A percentile compares a stretch with the other conserved stretches of the same genome.
phyloP scores from a whole-genome alignment of 108 stramenopile genomes.

The Nitzschia palea region DNA sequence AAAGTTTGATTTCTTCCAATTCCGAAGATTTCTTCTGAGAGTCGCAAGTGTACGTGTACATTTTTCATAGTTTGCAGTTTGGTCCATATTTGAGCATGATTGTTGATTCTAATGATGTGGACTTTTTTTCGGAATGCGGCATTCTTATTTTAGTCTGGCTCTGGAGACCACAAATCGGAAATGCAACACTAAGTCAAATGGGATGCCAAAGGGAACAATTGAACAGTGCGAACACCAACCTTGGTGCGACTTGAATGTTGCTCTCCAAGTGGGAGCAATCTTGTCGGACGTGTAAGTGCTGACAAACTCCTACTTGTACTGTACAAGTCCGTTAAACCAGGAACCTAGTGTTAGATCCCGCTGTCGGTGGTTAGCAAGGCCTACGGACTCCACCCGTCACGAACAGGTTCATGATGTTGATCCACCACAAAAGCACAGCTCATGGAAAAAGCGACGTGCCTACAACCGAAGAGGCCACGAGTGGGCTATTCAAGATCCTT shows the following conservation, averaged over 20 bases:
- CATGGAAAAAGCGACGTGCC: background rate
- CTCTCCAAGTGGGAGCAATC: slow-evolving; percentile 57
- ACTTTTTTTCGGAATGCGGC: background rate
- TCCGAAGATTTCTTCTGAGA: slow-evolving; percentile 76
- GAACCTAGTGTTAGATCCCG: background rate
- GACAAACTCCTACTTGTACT: no score
- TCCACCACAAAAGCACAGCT: no score
- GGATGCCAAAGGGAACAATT: slow-evolving; percentile 78
- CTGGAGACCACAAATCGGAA: slow-evolving; percentile 71
- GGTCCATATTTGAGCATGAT: background rate
- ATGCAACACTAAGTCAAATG: slow-evolving; percentile 60
- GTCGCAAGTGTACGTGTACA: slow-evolving; percentile 53
- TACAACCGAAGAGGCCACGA: background rate
- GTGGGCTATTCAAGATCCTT: background rate
- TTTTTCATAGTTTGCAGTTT: background rate
- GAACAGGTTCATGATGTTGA: no score
- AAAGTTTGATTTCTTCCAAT: slow-evolving; percentile 50
- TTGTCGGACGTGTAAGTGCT: slow-evolving; percentile 44
- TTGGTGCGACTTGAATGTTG: slow-evolving; percentile 48
- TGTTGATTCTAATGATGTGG: background rate
- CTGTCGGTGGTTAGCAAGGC: background rate
- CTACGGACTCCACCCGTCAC: no score
- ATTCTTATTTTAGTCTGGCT: slow-evolving; percentile 33
- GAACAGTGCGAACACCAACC: slow-evolving; percentile 42
- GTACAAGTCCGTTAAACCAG: no score